Conservation (phyloP, 78 protist species). For the Protostelium mycophagum region DNA sequence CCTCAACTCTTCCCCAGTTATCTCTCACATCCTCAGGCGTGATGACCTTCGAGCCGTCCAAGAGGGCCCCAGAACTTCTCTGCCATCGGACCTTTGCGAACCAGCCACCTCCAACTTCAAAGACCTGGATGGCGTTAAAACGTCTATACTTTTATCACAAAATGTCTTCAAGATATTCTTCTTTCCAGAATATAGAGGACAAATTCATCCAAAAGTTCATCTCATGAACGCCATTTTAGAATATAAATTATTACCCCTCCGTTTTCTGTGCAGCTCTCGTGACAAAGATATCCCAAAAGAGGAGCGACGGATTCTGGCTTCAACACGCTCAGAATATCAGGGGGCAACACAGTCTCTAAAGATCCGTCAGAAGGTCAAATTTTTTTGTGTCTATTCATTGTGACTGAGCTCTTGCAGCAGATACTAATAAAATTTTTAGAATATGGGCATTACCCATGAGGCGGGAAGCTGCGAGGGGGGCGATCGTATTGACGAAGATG, state of each 20-base stretch:
- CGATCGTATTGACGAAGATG: slow-evolving; percentile 70
- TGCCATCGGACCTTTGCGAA: slow-evolving; percentile 57
- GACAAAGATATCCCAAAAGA: slow-evolving; percentile 67
- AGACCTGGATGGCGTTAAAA: no score
- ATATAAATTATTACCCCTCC: no score
- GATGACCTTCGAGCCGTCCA: background rate
- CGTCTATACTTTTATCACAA: background rate
- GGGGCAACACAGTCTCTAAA: slow-evolving; percentile 65
- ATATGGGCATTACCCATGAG: slow-evolving; percentile 7
- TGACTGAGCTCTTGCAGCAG: no score
- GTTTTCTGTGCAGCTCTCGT: slow-evolving; percentile 58
- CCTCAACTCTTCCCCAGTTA: background rate
- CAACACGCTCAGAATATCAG: slow-evolving; percentile 49
- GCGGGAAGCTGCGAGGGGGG: slow-evolving; percentile 79
- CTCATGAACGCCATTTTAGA: no score
- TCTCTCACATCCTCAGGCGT: slow-evolving; percentile 4
- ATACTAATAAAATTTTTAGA: background rate
- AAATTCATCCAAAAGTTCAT: background rate
- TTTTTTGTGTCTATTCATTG: no score
- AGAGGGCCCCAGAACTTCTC: slow-evolving; percentile 56
- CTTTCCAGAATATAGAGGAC: background rate
- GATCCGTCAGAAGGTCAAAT: background rate
- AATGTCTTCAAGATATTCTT: background rate
- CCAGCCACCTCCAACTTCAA: slow-evolving; percentile 81
- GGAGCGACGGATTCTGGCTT: slow-evolving; percentile 82